Evolutionary conservation across 305 asterid species (phyloP).

Genomic region (Rubia tinctorum): DNA sequence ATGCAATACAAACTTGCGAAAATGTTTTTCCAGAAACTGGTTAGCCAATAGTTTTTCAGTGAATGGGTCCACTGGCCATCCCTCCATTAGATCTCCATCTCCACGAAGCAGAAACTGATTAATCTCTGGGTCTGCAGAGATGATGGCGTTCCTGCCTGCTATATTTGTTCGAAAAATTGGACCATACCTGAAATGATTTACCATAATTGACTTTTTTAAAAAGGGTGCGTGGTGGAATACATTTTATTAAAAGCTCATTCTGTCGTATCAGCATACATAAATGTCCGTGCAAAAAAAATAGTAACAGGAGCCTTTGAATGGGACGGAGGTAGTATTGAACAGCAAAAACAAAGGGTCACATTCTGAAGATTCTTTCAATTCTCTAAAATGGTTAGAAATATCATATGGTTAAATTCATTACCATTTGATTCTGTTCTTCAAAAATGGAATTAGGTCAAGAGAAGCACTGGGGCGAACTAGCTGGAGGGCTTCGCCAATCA

Average conservation of each 20-base stretch:
- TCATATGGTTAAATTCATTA: slow-evolving; percentile 2
- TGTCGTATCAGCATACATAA: too few species aligned
- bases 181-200: slow-evolving; percentile 43
- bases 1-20: slow-evolving; percentile 44
- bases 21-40: slow-evolving; percentile 53
- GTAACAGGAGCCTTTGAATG: too few species aligned
- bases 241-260: too few species aligned
- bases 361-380: too few species aligned
- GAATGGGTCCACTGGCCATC: slow-evolving; percentile 70
- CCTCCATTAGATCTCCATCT: slow-evolving; percentile 60
- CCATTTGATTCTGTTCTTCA: slow-evolving; percentile 55
- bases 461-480: slow-evolving; percentile 59
- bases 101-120: slow-evolving; percentile 62
- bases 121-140: slow-evolving; percentile 66
- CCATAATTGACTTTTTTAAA: too few species aligned
- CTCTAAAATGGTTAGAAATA: too few species aligned
- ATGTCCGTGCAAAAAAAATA: too few species aligned
- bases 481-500: slow-evolving; percentile 68
- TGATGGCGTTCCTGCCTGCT: slow-evolving; percentile 59
- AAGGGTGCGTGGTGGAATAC: too few species aligned
- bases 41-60: slow-evolving; percentile 57
- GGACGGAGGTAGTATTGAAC: too few species aligned
- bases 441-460: slow-evolving; percentile 66
- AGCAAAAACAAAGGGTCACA: too few species aligned
- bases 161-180: slow-evolving; percentile 58